These are phyloP conservation scores for Solanum commersonii DNA, from an alignment of 257 asterid genomes.

Conservation along the genomic window DNA sequence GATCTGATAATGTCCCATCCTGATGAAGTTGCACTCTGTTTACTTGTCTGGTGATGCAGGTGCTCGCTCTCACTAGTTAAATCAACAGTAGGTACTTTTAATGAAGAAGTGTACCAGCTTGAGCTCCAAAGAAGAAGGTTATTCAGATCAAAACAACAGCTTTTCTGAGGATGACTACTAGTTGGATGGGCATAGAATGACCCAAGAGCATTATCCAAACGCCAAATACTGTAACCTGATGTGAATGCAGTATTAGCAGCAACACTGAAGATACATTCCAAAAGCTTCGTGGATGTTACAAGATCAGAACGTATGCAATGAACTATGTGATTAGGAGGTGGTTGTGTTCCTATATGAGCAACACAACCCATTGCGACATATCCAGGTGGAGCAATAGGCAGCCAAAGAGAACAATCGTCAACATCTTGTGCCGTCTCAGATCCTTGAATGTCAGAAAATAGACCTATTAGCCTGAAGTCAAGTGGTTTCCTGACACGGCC, in stretches of 20 bases:
- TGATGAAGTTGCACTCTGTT: constrained; percentile 46
- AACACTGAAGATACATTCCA: constrained; percentile 56
- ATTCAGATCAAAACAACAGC: constrained; percentile 70
- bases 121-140: constrained; percentile 74
- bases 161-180: constrained; percentile 39
- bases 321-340: constrained; percentile 85
- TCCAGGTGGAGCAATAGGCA: constrained; percentile 93
- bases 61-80: constrained; percentile 24
- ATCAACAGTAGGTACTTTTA: constrained; percentile 40
- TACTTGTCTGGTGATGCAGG: constrained; percentile 33
- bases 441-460: constrained; percentile 48
- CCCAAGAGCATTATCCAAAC: constrained; percentile 76
- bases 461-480: constrained; percentile 69
- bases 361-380: constrained; percentile 90
- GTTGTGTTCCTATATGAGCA: constrained; percentile 71
- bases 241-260: constrained; percentile 43
- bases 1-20: constrained; percentile 95
- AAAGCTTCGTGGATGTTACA: constrained; percentile 61
- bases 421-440: constrained; percentile 28
- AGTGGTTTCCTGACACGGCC: constrained; percentile 92
- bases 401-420: constrained; percentile 84
- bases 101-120: constrained; percentile 49
- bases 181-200: constrained; percentile 85
- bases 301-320: constrained; percentile 93
- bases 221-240: constrained; percentile 92